Percentiles rank a stretch among this genome's conserved stretches.
phyloP scores from a whole-genome alignment of 2,329 filamentous ascomycete genomes.

The Alternaria atra region DNA sequence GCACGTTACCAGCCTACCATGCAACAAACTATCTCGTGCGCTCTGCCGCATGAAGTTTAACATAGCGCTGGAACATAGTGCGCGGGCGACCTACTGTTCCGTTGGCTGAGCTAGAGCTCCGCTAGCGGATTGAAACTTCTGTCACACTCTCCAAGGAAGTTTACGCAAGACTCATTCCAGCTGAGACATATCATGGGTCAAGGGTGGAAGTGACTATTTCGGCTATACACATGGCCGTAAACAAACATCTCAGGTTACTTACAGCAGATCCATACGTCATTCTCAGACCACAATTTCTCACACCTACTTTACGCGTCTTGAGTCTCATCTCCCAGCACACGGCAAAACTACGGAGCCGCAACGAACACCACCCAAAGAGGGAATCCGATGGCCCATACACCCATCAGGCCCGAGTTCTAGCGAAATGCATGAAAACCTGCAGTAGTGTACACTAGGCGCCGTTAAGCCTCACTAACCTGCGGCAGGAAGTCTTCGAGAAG shows the following conservation, averaged over 20 bases:
- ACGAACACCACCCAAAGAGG: constrained; percentile 4
- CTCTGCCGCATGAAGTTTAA: constrained; percentile 1
- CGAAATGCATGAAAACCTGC: constrained; percentile 17
- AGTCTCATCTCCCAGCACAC: constrained; percentile 5
- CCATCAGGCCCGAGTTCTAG: constrained; percentile 11
- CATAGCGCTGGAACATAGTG: neutral
- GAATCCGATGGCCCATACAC: constrained; percentile 5
- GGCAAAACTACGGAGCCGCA: constrained; percentile 19
- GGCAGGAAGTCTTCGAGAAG: constrained; percentile 16
- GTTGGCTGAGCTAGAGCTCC: constrained; percentile 2
- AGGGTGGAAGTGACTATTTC: neutral
- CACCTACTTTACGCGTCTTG: constrained; percentile 6
- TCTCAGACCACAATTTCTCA: constrained; percentile 2
- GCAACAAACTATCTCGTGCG: constrained; percentile 1
- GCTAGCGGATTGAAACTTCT: constrained; percentile 6
- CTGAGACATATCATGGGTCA: constrained; percentile 1
- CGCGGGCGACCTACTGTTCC: neutral
- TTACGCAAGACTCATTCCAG: constrained; percentile 3
- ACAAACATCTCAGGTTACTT: neutral
- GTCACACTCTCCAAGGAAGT: neutral
- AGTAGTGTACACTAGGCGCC: constrained; percentile 17
- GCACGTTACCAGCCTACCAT: constrained; percentile 4
- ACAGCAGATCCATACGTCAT: constrained; percentile 5
- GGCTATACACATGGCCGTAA: neutral
- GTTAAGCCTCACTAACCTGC: constrained; percentile 18